Evolutionary conservation across 2,329 filamentous ascomycete species (phyloP).

Genomic region (Neocatenulostroma microsporum): DNA sequence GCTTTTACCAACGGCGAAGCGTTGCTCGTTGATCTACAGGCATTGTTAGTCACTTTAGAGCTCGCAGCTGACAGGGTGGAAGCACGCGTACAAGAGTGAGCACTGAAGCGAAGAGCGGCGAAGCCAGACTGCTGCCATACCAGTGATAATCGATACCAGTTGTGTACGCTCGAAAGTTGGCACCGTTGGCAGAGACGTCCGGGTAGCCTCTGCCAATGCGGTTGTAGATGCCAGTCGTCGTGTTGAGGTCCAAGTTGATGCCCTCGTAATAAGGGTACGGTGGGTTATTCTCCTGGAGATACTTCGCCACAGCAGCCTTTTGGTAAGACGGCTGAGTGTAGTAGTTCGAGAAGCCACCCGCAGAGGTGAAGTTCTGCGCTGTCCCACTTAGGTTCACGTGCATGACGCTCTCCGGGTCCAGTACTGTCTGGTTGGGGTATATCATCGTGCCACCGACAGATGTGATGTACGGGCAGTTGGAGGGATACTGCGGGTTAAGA

Average conservation of each 20-base stretch:
- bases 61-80: constrained; percentile 30
- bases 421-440: background rate
- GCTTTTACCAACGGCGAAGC: constrained; percentile 20
- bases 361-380: background rate
- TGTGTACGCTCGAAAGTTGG: constrained; percentile 15
- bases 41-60: too few species aligned
- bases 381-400: background rate
- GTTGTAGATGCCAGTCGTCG: constrained; percentile 33
- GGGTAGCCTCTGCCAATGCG: constrained; percentile 32
- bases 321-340: constrained; percentile 33
- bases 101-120: constrained; percentile 40
- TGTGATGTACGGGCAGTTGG: constrained; percentile 30
- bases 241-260: constrained; percentile 40
- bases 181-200: constrained; percentile 32
- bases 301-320: constrained; percentile 29
- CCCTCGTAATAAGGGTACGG: constrained; percentile 17
- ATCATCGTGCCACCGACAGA: constrained; percentile 37
- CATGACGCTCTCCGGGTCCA: constrained; percentile 14
- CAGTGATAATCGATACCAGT: background rate
- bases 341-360: constrained; percentile 26
- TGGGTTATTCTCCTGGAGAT: constrained; percentile 25
- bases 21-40: constrained; percentile 33
- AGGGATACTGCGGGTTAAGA: constrained; percentile 4
- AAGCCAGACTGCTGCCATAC: constrained; percentile 17
- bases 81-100: too few species aligned